Evolutionary conservation across 768 basidiomycete species (phyloP).

Genomic region (Paxillus ammoniavirescens): DNA sequence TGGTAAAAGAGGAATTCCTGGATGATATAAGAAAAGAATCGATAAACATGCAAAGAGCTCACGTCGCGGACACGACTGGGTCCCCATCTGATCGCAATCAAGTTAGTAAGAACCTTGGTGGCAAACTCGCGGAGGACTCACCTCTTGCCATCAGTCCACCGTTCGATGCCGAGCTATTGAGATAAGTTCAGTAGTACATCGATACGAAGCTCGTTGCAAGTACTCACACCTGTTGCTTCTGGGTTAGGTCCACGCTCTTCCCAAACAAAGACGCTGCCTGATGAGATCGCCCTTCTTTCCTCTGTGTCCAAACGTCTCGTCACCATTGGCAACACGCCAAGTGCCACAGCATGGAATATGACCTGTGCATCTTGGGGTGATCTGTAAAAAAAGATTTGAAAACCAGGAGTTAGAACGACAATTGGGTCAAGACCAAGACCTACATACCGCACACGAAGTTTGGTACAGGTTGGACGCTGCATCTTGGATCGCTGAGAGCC

Average conservation of each 20-base stretch:
- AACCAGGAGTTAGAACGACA: neutral
- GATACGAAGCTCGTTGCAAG: constrained; percentile 1
- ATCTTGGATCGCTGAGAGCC: constrained; percentile 32
- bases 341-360: constrained; percentile 71
- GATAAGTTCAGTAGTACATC: constrained; percentile 1
- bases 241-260: constrained; percentile 72
- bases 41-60: constrained; percentile 26
- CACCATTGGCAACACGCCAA: constrained; percentile 61
- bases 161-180: constrained; percentile 67
- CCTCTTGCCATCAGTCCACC: constrained; percentile 77
- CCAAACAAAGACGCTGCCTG: constrained; percentile 81
- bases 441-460: constrained; percentile 49
- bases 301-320: constrained; percentile 72
- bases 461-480: constrained; percentile 69
- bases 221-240: constrained; percentile 63
- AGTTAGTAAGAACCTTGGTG: neutral
- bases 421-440: neutral
- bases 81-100: constrained; percentile 53
- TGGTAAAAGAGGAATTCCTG: constrained; percentile 81
- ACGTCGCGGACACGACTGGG: constrained; percentile 77
- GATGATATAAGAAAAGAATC: constrained; percentile 1
- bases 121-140: constrained; percentile 1
- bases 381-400: constrained; percentile 23
- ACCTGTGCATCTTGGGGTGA: constrained; percentile 66
- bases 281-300: constrained; percentile 65